These are phyloP conservation scores for Paramecium biaurelia DNA, from an alignment of 73 alveolate genomes.

Conservation along the genomic window DNA sequence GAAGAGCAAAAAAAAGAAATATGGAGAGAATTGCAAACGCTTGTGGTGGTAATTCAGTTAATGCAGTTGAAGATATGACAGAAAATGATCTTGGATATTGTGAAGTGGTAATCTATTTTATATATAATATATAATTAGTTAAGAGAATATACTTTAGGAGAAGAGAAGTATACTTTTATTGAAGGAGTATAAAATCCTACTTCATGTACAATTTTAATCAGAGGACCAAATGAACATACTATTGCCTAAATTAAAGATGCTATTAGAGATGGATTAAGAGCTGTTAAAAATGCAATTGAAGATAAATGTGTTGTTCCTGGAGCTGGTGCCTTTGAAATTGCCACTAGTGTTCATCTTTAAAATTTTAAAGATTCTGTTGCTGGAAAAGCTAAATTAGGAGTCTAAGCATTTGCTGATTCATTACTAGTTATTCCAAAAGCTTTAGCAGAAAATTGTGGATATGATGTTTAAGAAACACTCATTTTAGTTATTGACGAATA, in stretches of 20 bases:
- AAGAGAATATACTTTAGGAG: slow-evolving; percentile 96
- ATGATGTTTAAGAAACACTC: slow-evolving; percentile 88
- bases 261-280: slow-evolving; percentile 99
- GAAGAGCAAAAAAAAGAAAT: slow-evolving; percentile 99
- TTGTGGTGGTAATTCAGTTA: slow-evolving; percentile 99
- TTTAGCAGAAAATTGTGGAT: slow-evolving; percentile 92
- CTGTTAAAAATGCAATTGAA: slow-evolving; percentile 97
- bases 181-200: slow-evolving; percentile 99
- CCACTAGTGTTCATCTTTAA: slow-evolving; percentile 81
- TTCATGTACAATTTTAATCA: slow-evolving; percentile 98
- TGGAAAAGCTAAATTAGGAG: slow-evolving; percentile 93
- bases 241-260: slow-evolving; percentile 98
- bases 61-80: slow-evolving; percentile 98
- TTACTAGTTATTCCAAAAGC: slow-evolving; percentile 90
- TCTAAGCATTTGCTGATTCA: slow-evolving; percentile 93
- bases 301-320: slow-evolving; percentile 98
- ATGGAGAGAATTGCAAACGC: slow-evolving; percentile 99
- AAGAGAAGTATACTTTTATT: slow-evolving; percentile 98
- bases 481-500: slow-evolving; percentile 78
- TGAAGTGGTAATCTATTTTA: background rate
- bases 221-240: slow-evolving; percentile 99
- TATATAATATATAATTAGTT: slow-evolving; percentile 63
- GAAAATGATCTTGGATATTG: slow-evolving; percentile 96
- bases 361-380: slow-evolving; percentile 67
- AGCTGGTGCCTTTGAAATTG: slow-evolving; percentile 99